These are phyloP conservation scores for Pseudevernia furfuracea DNA, from an alignment of 495 filamentous ascomycete species.

Conservation along the genomic window DNA sequence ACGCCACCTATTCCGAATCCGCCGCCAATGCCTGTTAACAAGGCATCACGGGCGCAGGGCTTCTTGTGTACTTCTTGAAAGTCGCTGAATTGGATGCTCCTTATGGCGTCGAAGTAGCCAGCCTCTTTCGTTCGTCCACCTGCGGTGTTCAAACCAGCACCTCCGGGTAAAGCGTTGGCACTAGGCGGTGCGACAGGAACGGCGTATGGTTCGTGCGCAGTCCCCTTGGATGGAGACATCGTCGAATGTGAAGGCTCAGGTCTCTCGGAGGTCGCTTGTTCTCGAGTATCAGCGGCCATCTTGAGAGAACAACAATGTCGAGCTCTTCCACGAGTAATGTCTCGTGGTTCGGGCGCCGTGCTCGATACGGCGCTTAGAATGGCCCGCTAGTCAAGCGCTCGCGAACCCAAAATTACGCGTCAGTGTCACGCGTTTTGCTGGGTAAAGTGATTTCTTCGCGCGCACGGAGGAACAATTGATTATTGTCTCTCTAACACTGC, in stretches of 20 bases:
- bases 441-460: neutral
- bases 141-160: slow-evolving; percentile 39
- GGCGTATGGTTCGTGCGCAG: slow-evolving; percentile 36
- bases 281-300: slow-evolving; percentile 52
- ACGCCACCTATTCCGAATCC: slow-evolving; percentile 68
- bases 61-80: slow-evolving; percentile 65
- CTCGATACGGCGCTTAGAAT: neutral
- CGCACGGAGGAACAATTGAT: neutral
- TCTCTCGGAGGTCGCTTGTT: slow-evolving; percentile 12
- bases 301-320: neutral
- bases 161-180: slow-evolving; percentile 41
- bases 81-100: slow-evolving; percentile 59
- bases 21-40: slow-evolving; percentile 72
- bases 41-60: slow-evolving; percentile 75
- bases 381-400: no score
- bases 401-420: neutral
- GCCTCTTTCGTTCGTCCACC: slow-evolving; percentile 40
- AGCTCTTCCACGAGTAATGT: neutral
- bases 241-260: neutral
- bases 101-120: slow-evolving; percentile 55
- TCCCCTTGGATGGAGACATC: slow-evolving; percentile 12
- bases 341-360: no score
- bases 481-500: neutral
- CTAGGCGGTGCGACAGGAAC: slow-evolving; percentile 20
- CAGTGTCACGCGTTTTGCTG: neutral